Base-by-base conservation (phyloP, 345 rosid species). In the Euphorbia lathyris region DNA sequence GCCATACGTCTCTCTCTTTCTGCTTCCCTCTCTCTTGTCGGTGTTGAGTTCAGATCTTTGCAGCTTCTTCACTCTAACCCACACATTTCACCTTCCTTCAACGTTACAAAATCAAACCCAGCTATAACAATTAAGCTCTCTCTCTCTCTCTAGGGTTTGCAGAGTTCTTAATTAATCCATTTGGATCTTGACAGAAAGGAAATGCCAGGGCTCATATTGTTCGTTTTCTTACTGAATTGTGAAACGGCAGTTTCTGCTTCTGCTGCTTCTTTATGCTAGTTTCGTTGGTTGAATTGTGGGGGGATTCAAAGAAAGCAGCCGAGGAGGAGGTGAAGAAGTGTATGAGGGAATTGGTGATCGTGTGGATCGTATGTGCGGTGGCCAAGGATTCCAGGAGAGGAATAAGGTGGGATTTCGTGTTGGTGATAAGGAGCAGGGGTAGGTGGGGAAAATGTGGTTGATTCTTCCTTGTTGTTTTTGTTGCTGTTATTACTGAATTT, bases 361-460 rank as follows among this genome's bases (percentile, higher is more conserved):
- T 66, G 59, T 63, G 62, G 74, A 66, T 73, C 68, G 59, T 80
- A 71, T 74, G 83, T 64, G 32, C 32, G 34, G 34, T 63, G 71
- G 83, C 68, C 71, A 67, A 73, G 27, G 73, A 72, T 70, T 82
- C 69, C 64, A 84, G 83, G 80, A 80, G 88, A 72, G 81, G 83
- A 80, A 57, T 69, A 58, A 67, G 87, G 78, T 74, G 82, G 86
- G 86, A 85, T 77, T 86, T 73, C 42, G 86, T 82, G 22, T 69
- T 88, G 77, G 71, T 83, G 40, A 87, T 87, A 66, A 78, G 90
- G 78, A 83, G 91, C 76, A 77, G 89, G 67, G 88, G 87, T 75
- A 65, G 90, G 57, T 85, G 95, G 93, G 92, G 91, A 74, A 86
- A 89, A 85, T 93, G 97, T 71, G 97, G 92, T 52, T 93, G 85